Evolutionary conservation across 192 early-diverging fungal genomes (phyloP), one percentile per base, ranked within the genome.

Genomic region (Chytriomyces confervae): DNA sequence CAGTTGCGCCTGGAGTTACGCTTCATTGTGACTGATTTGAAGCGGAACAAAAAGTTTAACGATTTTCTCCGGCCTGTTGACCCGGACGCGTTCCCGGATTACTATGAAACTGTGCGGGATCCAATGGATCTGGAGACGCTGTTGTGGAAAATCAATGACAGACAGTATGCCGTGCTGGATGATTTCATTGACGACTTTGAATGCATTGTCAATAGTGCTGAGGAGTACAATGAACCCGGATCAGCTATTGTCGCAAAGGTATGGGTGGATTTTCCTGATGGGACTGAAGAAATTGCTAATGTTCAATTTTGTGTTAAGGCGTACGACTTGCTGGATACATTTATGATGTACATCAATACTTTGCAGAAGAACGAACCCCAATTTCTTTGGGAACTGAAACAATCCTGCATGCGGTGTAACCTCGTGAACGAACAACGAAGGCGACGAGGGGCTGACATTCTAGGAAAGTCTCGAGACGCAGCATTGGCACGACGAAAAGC

Each of bases 1-100:
- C 86, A 91, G 68, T 77, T 92, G 13, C 82, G 88, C n/a, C 82
- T 84, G 45, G 83, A 83, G 48, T 81, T 92, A 18, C 84, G 91
- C 0, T 76, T 72, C 10, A 88, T 92, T 43, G 78, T 86, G 36
- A 84, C 86, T n/a, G 89, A 87, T 13, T 62, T 90, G 27, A 82
- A 78, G 61, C 87, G 90, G 71, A 80, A 85, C 36, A 78, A 62
- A 10, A 16, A 46, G 50, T 83, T 84, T 70, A 77, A 61, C 23
- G 60, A 79, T 23, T 88, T 89, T 62, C 77, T 75, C 50, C 50
- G 79, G 27, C 87, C 88, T 8, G 87, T 87, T 9, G 86, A 84
- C 48, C 76, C 77, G 3, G 82, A 86, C 53, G 73, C 79, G 61
- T 79, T 80, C 63, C 82, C 79, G 2, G 86, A 82, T 27, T 91